Evolutionary conservation across 495 filamentous ascomycete genomes (phyloP), one percentile per base, ranked within the genome.

Genomic region (Daldinia loculata): DNA sequence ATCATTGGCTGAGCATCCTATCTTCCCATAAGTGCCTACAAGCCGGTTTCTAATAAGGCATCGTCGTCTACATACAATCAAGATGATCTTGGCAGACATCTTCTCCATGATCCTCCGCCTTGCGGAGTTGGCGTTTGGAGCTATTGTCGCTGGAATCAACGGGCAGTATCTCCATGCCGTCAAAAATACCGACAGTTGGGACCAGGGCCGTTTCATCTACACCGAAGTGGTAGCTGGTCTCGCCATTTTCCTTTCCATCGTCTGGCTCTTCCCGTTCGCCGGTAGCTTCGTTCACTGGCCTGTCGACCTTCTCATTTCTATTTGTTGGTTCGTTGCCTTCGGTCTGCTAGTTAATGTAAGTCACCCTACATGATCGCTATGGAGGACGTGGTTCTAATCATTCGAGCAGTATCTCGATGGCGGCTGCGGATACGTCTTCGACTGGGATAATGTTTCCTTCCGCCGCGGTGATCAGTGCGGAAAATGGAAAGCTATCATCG

Each of bases 371-470:
- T 17, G 14, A 14, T 27, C 14, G 24, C 41, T 14, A 19, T 15
- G 6, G 45, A 29, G 41, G 6, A 11, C 24, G 7, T 14, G 29
- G 57, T 50, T 59, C 56, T 78, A 59, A 75, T 26, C 27, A 1
- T 1, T 15, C 2, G 7, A 50, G 5, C 19, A 80, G 75, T 70
- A 84, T 43, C 59, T 81, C 29, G 66, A 79, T 15, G 72, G 84
- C 50, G 70, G 78, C 41, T 92, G 89, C 75, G 89, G 89, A 56
- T 82, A 81, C 57, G 91, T 97, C n/a, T 95, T 97, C 15, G 89
- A 98, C 77, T 97, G 95, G 66, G 89, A 91, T 69, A 92, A 95
- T 70, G 91, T 98, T 39, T 92, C 91, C 5, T 92, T 93, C 38
- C 86, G 94, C 74, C 88, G 88, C 60, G 86, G 85, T 34, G 93